Evolutionary conservation across 805 yeast genomes (phyloP).

Genomic region (Starmerella floricola): DNA sequence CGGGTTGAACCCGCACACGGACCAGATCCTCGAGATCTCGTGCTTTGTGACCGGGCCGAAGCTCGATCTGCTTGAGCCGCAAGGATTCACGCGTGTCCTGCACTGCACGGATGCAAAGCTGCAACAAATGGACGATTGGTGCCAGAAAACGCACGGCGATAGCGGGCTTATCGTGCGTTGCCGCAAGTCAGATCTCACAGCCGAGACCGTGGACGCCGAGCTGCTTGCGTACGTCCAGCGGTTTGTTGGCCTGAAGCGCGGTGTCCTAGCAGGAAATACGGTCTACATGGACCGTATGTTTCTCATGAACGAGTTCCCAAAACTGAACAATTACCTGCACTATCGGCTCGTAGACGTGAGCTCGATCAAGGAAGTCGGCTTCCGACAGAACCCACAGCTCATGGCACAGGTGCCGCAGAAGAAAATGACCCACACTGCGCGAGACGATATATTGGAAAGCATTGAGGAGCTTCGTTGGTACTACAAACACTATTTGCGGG

Average conservation of each 20-base stretch:
- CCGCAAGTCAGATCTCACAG: slow-evolving; percentile 40
- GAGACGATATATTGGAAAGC: slow-evolving; percentile 77
- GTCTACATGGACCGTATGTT: slow-evolving; percentile 85
- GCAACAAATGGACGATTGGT: slow-evolving; percentile 80
- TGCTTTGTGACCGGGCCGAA: slow-evolving; percentile 80
- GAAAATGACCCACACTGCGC: slow-evolving; percentile 69
- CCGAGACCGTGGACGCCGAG: slow-evolving; percentile 52
- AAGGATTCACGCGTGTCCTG: slow-evolving; percentile 72
- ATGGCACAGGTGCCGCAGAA: slow-evolving; percentile 51
- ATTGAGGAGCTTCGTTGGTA: slow-evolving; percentile 74
- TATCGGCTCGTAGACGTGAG: slow-evolving; percentile 87
- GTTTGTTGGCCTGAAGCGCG: slow-evolving; percentile 36
- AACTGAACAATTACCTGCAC: slow-evolving; percentile 42
- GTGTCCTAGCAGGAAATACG: slow-evolving; percentile 80
- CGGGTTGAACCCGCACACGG: slow-evolving; percentile 63
- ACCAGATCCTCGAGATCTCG: slow-evolving; percentile 81
- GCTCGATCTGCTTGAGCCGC: slow-evolving; percentile 49
- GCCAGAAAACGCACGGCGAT: slow-evolving; percentile 63
- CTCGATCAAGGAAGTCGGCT: slow-evolving; percentile 67
- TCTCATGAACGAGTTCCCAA: slow-evolving; percentile 73
- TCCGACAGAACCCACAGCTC: slow-evolving; percentile 60
- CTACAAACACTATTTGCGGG: slow-evolving; percentile 42
- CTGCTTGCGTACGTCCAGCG: slow-evolving; percentile 50
- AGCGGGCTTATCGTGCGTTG: slow-evolving; percentile 69
- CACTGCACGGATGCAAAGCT: slow-evolving; percentile 51